Base-by-base conservation (phyloP, 1,284 basidiomycete genomes). In the Melampsora abietis-canadensis region DNA sequence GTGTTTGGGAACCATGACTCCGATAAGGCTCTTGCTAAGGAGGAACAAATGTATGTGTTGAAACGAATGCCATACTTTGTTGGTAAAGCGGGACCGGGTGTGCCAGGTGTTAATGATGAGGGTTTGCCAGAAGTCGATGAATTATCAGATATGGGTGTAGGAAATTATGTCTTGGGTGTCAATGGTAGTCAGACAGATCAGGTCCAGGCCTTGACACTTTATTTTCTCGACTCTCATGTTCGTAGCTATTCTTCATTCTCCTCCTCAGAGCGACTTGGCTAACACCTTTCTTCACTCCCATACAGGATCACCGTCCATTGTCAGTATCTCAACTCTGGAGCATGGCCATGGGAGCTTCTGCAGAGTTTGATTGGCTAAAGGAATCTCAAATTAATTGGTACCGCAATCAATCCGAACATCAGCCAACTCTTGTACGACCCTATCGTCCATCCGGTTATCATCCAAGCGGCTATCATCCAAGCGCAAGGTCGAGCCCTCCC, bases 1-100 rank as follows among this genome's bases (percentile, higher is more conserved):
- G 78, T 81, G 47, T 57, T 79, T 27, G 81, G 81, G 51, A 80
- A 82, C 37, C 80, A 81, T 76, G 80, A 81, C 65, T 76, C 77
- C 37, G 79, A 82, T 60, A 79, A 79, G 12, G 40, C 62, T 2
- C 48, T 80, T 7, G 77, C 77, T 5, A 76, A 79, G 17, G 64
- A 68, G 0, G 78, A 80, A 19, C 79, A 80, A 73, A 78, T 78
- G 72, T 59, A 76, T 37, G 60, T 82, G 15, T 72, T 79, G 34
- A 64, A 72, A 40, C 75, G 76, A 40, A 66, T 81, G 70, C 81
- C 81, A 0, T 79, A 78, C 66, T 79, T 78, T 44, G 76, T 79
- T 34, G 77, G 77, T 27, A 63, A 74, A 31, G 76, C 76, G 2
- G 81, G 81, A 0, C 80, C 80, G 6, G 63, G 63, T 48, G 62